Percentiles rank a stretch among this genome's conserved stretches.
Conservation (phyloP, 768 basidiomycete species). For the Hysterangium stoloniferum region DNA sequence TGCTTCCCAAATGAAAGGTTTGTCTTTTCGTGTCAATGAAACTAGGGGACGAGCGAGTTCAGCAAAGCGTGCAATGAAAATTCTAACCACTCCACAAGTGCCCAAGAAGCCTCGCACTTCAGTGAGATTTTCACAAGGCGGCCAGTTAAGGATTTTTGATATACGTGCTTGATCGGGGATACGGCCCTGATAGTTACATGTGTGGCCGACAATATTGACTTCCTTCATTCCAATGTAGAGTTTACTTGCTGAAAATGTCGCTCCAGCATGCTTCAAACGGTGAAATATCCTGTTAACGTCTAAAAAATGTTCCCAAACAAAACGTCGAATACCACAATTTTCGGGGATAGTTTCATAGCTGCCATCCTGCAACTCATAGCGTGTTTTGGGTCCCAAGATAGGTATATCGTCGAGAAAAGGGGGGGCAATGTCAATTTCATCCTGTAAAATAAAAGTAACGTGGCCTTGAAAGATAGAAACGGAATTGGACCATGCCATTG, state of each 20-base stretch:
- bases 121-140: constrained; percentile 4
- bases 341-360: constrained; percentile 12
- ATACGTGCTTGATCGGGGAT: constrained; percentile 20
- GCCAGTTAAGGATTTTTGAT: constrained; percentile 23
- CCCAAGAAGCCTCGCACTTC: constrained; percentile 19
- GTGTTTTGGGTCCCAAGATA: constrained; percentile 14
- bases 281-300: constrained; percentile 20
- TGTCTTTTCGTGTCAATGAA: constrained; percentile 17
- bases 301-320: constrained; percentile 21
- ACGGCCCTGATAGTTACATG: constrained; percentile 25
- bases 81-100: constrained; percentile 13
- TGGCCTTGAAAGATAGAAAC: constrained; percentile 11
- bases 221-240: constrained; percentile 16
- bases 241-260: constrained; percentile 29
- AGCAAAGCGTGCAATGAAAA: constrained; percentile 15
- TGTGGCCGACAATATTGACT: constrained; percentile 24
- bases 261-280: constrained; percentile 20
- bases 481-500: constrained; percentile 15
- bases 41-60: constrained; percentile 13
- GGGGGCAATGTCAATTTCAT: constrained; percentile 3
- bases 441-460: constrained; percentile 13
- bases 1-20: constrained; percentile 14
- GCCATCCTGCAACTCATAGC: constrained; percentile 9
- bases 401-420: constrained; percentile 22
- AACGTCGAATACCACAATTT: constrained; percentile 22